Base-by-base conservation (phyloP, 2,329 filamentous ascomycete species). In the Aspergillus ibericus region DNA sequence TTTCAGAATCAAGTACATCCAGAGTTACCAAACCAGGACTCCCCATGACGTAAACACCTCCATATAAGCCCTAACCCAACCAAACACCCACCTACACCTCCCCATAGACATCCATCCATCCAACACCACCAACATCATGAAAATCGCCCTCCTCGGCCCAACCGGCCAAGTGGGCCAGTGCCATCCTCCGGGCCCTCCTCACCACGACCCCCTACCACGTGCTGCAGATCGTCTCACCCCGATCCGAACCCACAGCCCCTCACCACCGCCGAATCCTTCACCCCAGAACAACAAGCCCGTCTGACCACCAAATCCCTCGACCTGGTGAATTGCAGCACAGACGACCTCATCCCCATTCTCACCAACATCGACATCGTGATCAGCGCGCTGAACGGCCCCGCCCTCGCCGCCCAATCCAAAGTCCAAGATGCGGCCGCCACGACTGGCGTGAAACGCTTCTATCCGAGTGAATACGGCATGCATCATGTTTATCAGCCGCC, bases 361-460 rank as follows among this genome's bases (percentile, higher is more conserved):
- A 32, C 54, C 38, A 66, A 64, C 1, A 65, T 68, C 5, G 65
- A 70, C 42, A 66, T 59, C 2, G 58, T 70, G 0, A 53, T 72
- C 25, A 69, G 63, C 54, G 64, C 67, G 0, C 51, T 73, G 22
- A 68, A 64, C 35, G 66, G 66, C 0, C 59, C 63, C 22, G 64
- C 58, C 0, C 49, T 70, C 9, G 48, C 63, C 16, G 49, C 56
- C 3, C 66, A 72, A 48, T 36, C 48, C 6, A 56, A 48, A 2
- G 62, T 71, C 8, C 66, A 70, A 49, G 63, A 73, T 53, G 67
- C 68, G 1, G 68, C 66, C 2, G 61, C 59, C 1, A 59, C 64
- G n/a, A 63, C 66, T 12, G 65, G 67, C 2, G 69, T 72, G 1
- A 64, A 66, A 34, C 57, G 67, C 5, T 69, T 72, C 42, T 69